Percentiles rank a stretch among this genome's conserved stretches.
Conservation (phyloP, 2,329 filamentous ascomycete genomes). For the Exophiala sp. region DNA sequence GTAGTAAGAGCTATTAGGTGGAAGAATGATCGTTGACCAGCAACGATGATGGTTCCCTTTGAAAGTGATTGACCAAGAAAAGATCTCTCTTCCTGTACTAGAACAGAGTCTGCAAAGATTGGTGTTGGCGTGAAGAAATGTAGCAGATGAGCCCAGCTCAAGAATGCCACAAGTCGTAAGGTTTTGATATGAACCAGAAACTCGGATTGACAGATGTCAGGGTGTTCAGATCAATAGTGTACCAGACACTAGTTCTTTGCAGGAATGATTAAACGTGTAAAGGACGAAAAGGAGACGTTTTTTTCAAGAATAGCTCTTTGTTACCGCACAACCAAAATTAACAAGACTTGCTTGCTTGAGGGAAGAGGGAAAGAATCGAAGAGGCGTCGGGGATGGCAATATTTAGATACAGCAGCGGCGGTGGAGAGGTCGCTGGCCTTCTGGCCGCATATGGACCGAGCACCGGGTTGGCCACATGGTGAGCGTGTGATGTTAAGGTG, state of each 20-base stretch:
- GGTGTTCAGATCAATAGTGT: constrained; percentile 20
- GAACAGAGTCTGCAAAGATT: constrained; percentile 19
- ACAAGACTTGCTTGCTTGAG: constrained; percentile 31
- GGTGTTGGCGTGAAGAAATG: constrained; percentile 10
- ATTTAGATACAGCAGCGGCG: constrained; percentile 26
- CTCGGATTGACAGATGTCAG: constrained; percentile 2
- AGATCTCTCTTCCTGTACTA: constrained; percentile 10
- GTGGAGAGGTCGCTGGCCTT: constrained; percentile 11
- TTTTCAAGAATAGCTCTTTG: constrained; percentile 27
- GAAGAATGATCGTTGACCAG: constrained; percentile 25
- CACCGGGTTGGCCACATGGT: constrained; percentile 20
- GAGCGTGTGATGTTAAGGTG: constrained; percentile 6
- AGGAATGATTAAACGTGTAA: constrained; percentile 11
- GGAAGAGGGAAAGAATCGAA: constrained; percentile 17
- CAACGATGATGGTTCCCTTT: constrained; percentile 23
- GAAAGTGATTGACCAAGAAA: constrained; percentile 12
- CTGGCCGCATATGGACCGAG: not conserved
- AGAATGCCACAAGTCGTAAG: constrained; percentile 12
- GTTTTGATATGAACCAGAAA: constrained; percentile 8
- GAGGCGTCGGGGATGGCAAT: constrained; percentile 25
- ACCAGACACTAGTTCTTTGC: constrained; percentile 25
- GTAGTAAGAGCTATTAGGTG: constrained; percentile 24
- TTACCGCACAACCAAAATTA: constrained; percentile 26
- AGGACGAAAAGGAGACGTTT: constrained; percentile 13
- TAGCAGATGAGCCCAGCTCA: constrained; percentile 23